Evolutionary conservation across 2,329 filamentous ascomycete genomes (phyloP), one percentile per base, ranked within the genome.

Genomic region (Didymella glomerata): DNA sequence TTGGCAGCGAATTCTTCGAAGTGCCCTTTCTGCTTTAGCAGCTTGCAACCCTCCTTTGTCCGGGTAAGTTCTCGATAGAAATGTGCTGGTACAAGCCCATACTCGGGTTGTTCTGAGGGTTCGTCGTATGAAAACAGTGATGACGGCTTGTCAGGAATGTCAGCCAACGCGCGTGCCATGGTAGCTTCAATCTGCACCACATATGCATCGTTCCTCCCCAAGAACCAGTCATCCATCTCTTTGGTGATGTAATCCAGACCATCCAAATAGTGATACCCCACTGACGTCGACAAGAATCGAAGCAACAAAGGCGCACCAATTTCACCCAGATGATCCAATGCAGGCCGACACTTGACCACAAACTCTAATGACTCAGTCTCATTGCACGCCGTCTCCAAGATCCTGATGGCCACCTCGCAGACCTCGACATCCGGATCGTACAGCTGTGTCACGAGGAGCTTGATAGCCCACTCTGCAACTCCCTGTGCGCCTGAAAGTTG

Each of bases 141-240:
- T 25, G 88, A 86, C 5, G 84, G 79, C 53, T 85, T 86, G 40
- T 89, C 85, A 1, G 78, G 77, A n/a, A 80, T 72, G 55, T 83
- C 80, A n/a, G 88, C 83, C 66, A 97, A 93, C 0, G 93, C 90
- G 60, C 92, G 89, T 30, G 93, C 92, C 50, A 99, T 84, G 54
- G 93, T 96, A n/a, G 96, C 95, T 77, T 99, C 95, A 40, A 99
- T 94, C 40, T 98, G 86, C 36, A 88, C 86, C 49, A 99, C 95
- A 67, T 99, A 99, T n/a, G 88, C 90, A 75, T 99, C 94, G 73
- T 99, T 99, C 44, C 95, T 88, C 14, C 95, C 95, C 18, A 99
- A 83, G 73, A 98, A 99, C 95, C 95, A 99, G 78, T 99, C 96
- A 68, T 99, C 95, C 95, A 99, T 99, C 76, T 99, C 96, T 74